Evolutionary conservation across 768 basidiomycete species (phyloP).

Genomic region (Collybia mongolica): DNA sequence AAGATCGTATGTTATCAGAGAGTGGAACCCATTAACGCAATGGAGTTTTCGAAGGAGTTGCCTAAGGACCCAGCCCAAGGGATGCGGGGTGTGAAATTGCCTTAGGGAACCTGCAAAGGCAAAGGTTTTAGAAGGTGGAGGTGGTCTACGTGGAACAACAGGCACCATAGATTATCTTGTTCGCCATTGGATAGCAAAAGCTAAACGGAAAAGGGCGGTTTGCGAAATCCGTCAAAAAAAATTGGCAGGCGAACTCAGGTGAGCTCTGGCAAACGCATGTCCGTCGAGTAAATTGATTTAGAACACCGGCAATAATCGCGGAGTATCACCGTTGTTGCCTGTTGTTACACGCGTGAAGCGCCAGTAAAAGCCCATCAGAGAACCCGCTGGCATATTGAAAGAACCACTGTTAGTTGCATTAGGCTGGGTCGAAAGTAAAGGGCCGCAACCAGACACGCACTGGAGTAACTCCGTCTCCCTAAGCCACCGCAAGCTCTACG

Average conservation of each 20-base stretch:
- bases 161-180: slow-evolving; percentile 1
- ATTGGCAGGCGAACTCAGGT: too few relatives aligned
- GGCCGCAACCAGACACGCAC: neutral
- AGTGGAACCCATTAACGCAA: neutral
- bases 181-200: slow-evolving; percentile 13
- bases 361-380: neutral
- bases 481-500: slow-evolving; percentile 1
- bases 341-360: neutral
- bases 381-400: neutral
- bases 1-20: too few relatives aligned
- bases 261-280: too few relatives aligned
- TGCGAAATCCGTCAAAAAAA: slow-evolving; percentile 7
- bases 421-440: neutral
- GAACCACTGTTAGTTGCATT: neutral
- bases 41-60: neutral
- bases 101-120: slow-evolving; percentile 3
- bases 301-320: slow-evolving; percentile 1
- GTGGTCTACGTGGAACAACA: slow-evolving; percentile 3
- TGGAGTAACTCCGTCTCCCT: neutral
- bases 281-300: neutral
- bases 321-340: neutral
- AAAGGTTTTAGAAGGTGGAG: neutral
- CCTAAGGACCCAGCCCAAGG: neutral
- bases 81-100: slow-evolving; percentile 1
- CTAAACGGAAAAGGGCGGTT: slow-evolving; percentile 16